Evolutionary conservation across 352 stramenopile species (phyloP), one percentile per base, ranked within the genome.

Genomic region (Globisporangium cystogenes): DNA sequence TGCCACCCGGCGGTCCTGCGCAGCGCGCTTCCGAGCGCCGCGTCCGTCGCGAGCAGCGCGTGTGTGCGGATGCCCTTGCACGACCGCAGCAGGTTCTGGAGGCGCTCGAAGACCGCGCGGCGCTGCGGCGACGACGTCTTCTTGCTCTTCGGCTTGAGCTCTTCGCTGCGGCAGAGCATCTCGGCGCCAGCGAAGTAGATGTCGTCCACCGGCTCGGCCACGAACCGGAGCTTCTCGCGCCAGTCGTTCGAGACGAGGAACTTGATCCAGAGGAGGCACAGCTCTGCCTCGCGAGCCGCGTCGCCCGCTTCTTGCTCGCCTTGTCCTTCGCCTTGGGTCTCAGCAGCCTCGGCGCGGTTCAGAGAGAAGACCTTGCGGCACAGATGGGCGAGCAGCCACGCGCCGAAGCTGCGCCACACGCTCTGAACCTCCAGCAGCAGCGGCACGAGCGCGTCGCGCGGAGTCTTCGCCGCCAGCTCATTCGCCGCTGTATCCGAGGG

Each of bases 171-270:
- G 12, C 49, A 66, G 29, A 91, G 71, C 67, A 89, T 70, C 36
- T 77, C 68, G 24, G 77, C 77, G 4, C 77, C 80, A 15, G 64
- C 74, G 43, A 61, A 59, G 36, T 85, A 88, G 39, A 91, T 62
- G 51, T 84, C 70, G 48, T 89, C 74, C 54, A 87, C 63, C 4
- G 74, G 72, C 7, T 68, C 75, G 15, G 67, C 72, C 0, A 72
- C 71, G 47, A 86, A 82, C 70, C 79, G 82, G 39, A 87, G 53
- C 39, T 62, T 66, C 41, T 86, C 75, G 15, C 80, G 75, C 68
- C 80, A 89, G 29, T 84, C 74, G 53, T 85, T 86, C 44, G 72
- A 74, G 21, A 78, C 56, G 54, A 89, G 60, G 20, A 82, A 71
- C 41, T 86, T 76, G 56, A 87, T 77, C 77, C 76, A 89, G 18